Percentiles rank a stretch among this genome's conserved stretches.
Conservation (phyloP, 345 rosid genomes). For the Heritiera fomes region DNA sequence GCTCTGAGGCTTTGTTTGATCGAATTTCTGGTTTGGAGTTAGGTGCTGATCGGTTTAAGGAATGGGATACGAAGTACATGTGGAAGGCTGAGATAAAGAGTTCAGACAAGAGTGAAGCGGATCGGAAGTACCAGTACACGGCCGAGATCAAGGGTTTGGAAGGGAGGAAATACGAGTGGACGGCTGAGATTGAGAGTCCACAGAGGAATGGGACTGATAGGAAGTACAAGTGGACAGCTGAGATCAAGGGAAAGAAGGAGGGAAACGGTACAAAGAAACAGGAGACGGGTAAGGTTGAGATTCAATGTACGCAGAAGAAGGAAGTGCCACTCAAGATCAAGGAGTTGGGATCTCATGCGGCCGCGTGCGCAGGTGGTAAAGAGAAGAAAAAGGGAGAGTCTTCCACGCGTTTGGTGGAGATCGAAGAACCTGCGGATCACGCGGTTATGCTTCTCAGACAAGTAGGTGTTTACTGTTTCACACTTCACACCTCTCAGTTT, state of each 20-base stretch:
- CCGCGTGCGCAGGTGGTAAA: background rate
- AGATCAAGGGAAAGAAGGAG: background rate
- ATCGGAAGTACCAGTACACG: background rate
- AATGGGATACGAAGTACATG: constrained; percentile 11
- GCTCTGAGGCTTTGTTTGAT: background rate
- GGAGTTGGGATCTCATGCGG: background rate
- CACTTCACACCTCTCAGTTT: background rate
- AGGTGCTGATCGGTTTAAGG: background rate
- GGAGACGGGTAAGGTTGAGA: background rate
- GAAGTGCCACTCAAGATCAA: constrained; percentile 8
- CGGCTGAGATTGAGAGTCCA: background rate
- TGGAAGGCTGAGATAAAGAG: constrained; percentile 10
- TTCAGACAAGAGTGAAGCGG: background rate
- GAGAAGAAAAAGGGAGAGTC: background rate
- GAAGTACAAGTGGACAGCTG: background rate
- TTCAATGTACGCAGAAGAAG: background rate
- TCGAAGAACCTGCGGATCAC: background rate
- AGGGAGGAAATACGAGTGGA: constrained; percentile 4
- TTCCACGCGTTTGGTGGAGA: constrained; percentile 5
- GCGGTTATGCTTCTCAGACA: background rate
- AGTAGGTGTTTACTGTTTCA: background rate
- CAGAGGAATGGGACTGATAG: background rate
- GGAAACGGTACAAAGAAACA: background rate
- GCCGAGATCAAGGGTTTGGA: background rate
- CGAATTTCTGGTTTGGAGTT: constrained; percentile 6